Conservation (phyloP, 257 asterid species). For the Craterostigma plantagineum region DNA sequence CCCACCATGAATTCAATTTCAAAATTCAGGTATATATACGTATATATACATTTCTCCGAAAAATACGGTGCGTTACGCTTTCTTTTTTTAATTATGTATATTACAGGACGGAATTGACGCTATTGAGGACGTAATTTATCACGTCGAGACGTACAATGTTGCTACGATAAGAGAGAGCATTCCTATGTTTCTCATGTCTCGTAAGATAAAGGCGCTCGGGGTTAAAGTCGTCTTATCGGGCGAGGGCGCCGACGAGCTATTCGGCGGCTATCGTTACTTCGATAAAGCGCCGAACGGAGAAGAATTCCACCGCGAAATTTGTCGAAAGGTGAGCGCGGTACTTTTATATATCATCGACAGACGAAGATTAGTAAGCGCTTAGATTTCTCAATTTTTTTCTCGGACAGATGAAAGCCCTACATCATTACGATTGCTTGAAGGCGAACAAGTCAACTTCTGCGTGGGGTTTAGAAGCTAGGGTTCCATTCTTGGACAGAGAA, state of each 20-base stretch:
- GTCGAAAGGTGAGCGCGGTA: slow-evolving; percentile 52
- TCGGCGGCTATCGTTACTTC: slow-evolving; percentile 89
- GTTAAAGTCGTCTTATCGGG: slow-evolving; percentile 97
- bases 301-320: slow-evolving; percentile 73
- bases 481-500: slow-evolving; percentile 84
- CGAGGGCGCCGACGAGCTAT: slow-evolving; percentile 97
- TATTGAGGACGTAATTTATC: slow-evolving; percentile 91
- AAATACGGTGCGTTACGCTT: too few species aligned
- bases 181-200: slow-evolving; percentile 96
- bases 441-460: slow-evolving; percentile 96
- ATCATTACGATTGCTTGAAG: slow-evolving; percentile 82
- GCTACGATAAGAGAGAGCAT: slow-evolving; percentile 96
- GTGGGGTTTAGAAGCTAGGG: slow-evolving; percentile 96
- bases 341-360: neutral
- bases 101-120: slow-evolving; percentile 95
- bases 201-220: slow-evolving; percentile 92
- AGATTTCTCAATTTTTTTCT: neutral
- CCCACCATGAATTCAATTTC: slow-evolving; percentile 90
- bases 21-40: slow-evolving; percentile 49
- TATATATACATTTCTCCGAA: too few species aligned
- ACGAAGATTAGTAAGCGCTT: neutral
- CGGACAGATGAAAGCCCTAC: slow-evolving; percentile 91
- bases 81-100: too few species aligned
- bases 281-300: slow-evolving; percentile 93
- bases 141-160: slow-evolving; percentile 84